Base-by-base conservation (phyloP, 257 asterid genomes). In the Nicotiana otophora region DNA sequence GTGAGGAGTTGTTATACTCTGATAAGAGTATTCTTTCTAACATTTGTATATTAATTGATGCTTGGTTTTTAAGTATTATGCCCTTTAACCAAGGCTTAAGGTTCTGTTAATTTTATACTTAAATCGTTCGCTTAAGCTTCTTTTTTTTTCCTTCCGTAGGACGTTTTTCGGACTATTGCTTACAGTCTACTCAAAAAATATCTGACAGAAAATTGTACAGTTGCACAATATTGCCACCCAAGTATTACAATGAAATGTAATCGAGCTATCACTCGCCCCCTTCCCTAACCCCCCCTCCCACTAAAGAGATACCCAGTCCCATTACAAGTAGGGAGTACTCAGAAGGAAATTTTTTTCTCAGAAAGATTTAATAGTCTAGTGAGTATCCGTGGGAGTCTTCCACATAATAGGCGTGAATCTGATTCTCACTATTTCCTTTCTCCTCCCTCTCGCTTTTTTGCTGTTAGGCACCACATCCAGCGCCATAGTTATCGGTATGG, bases 381-480 rank as follows among this genome's bases (percentile, higher is more conserved):
- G 34, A 23, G 79, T 72, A 20, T 72, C 23, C 48, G 23, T 46
- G 61, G 8, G 23, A 72, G 39, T 23, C 28, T 61, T 61, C 33
- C 58, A 60, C 42, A 19, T 4, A 31, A 60, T 0, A 23, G 26
- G 26, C 1, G 26, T 23, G 26, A 23, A 23, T 62, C 39, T 5
- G 10, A 39, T 79, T n/a, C 55, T 39, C 17, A 19, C 36, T 33
- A 17, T 58, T 58, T 58, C 34, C 53, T 16, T 39, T 53, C 15
- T 76, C 31, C 7, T 33, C 30, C 36, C 51, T 48, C 14, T 5
- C 20, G 15, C 7, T 26, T 55, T 19, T 19, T 20, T 60, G 28
- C 77, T 26, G 4, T 31, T 87, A 89, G 55, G 84, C 91, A 30
- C 91, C 85, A 51, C 87, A 88, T 17, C 68, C 81, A 0, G 88